Percentiles rank a stretch among this genome's conserved stretches.
phyloP scores from a whole-genome alignment of 768 basidiomycete genomes.

The Mycena belliarum region DNA sequence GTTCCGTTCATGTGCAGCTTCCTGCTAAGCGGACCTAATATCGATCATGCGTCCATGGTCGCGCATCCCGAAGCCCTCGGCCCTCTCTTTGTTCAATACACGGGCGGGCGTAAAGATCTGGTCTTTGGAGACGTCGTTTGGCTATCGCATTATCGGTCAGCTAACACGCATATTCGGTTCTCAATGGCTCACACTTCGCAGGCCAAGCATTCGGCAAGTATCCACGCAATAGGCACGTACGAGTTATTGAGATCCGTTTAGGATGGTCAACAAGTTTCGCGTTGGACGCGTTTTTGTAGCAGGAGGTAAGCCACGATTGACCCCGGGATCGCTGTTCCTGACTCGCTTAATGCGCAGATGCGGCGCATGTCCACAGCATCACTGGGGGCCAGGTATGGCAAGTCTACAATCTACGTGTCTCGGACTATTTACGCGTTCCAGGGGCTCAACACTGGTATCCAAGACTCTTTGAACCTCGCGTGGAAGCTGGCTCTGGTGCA shows the following conservation, averaged over 20 bases:
- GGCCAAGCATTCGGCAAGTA: slow-evolving; percentile 40
- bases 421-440: no score
- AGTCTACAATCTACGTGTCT: no score
- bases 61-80: slow-evolving; percentile 22
- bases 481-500: slow-evolving; percentile 29
- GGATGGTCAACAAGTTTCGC: slow-evolving; percentile 41
- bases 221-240: no score
- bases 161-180: not conserved
- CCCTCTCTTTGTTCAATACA: slow-evolving; percentile 18
- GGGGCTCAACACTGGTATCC: slow-evolving; percentile 19
- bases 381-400: slow-evolving; percentile 12
- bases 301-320: slow-evolving; percentile 36
- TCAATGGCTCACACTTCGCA: slow-evolving; percentile 9
- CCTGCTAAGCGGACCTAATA: slow-evolving; percentile 27
- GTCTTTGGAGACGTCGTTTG: slow-evolving; percentile 27
- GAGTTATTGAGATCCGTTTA: not conserved
- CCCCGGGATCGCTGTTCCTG: not conserved
- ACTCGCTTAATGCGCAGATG: slow-evolving; percentile 17
- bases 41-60: slow-evolving; percentile 24
- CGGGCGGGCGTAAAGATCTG: slow-evolving; percentile 26
- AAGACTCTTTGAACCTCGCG: slow-evolving; percentile 26
- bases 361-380: slow-evolving; percentile 28
- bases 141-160: slow-evolving; percentile 26
- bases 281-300: slow-evolving; percentile 42
- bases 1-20: slow-evolving; percentile 33